Evolutionary conservation across 2,329 filamentous ascomycete species (phyloP).

Genomic region (Xylaria sp.): DNA sequence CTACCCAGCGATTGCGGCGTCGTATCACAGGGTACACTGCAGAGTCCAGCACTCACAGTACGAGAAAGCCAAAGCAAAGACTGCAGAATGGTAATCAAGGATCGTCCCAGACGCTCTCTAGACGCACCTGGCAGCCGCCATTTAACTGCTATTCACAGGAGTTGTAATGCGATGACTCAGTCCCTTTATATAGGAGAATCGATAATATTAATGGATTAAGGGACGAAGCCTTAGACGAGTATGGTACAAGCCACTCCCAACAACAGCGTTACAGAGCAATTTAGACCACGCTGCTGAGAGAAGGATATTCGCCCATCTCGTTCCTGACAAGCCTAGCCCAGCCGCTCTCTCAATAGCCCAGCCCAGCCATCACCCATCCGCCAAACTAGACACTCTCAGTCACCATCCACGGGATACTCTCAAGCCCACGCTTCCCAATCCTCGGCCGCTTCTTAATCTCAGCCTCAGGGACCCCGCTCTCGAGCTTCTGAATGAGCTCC

Average conservation of each 20-base stretch:
- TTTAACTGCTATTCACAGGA: not conserved
- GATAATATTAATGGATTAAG: not conserved
- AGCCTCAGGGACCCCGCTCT: constrained; percentile 43
- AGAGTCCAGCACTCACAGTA: not conserved
- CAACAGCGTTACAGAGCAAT: not conserved
- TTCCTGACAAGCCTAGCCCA: no score
- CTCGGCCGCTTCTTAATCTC: constrained; percentile 45
- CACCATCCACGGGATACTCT: constrained; percentile 21
- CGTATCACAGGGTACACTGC: constrained; percentile 15
- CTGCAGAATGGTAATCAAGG: no score
- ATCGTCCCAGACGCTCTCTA: not conserved
- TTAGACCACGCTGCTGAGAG: not conserved
- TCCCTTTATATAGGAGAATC: not conserved
- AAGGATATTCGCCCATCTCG: no score
- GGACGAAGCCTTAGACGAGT: not conserved
- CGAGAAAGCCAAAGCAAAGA: not conserved
- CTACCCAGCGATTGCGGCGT: not conserved
- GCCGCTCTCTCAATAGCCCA: no score
- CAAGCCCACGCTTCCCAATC: constrained; percentile 42
- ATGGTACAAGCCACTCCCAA: not conserved
- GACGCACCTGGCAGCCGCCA: not conserved
- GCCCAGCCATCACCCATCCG: no score
- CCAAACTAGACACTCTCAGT: no score
- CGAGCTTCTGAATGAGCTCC: constrained; percentile 50
- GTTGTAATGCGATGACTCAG: not conserved